Percentiles rank a stretch among this genome's conserved stretches.
Evolutionary conservation across 139 green algal species (phyloP).

Genomic region (Trebouxia sp.): DNA sequence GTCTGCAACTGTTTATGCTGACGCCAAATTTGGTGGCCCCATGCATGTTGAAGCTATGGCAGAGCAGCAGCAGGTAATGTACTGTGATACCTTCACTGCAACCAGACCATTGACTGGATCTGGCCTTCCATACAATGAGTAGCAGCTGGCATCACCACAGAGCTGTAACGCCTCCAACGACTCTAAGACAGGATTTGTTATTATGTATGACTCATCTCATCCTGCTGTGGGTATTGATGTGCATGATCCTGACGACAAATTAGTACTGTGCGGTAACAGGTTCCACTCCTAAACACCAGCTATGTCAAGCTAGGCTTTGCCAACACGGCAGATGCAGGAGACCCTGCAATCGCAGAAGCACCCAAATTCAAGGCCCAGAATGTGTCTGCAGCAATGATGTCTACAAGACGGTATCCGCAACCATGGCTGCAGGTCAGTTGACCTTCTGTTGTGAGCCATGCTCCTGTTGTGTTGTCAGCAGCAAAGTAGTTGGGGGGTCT

Average conservation of each 20-base stretch:
- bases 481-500: no score
- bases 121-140: no score
- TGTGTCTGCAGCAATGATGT: background rate
- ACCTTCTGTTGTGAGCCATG: background rate
- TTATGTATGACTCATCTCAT: no score
- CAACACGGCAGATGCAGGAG: background rate
- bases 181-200: no score
- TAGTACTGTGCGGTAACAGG: background rate
- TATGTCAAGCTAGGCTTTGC: background rate
- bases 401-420: conserved; percentile 1
- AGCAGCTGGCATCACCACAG: no score
- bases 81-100: background rate
- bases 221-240: no score
- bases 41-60: background rate
- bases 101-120: no score
- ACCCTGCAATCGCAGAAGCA: background rate
- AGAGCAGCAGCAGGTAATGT: conserved; percentile 6
- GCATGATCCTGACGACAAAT: background rate
- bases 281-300: background rate
- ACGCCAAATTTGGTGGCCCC: conserved; percentile 15
- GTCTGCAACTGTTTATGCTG: background rate
- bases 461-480: background rate
- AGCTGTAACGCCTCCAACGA: no score
- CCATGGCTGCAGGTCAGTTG: conserved; percentile 13
- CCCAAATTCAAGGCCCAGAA: background rate